Evolutionary conservation across 2,329 filamentous ascomycete species (phyloP), one percentile per base, ranked within the genome.

Genomic region (Dactylonectria estremocensis): DNA sequence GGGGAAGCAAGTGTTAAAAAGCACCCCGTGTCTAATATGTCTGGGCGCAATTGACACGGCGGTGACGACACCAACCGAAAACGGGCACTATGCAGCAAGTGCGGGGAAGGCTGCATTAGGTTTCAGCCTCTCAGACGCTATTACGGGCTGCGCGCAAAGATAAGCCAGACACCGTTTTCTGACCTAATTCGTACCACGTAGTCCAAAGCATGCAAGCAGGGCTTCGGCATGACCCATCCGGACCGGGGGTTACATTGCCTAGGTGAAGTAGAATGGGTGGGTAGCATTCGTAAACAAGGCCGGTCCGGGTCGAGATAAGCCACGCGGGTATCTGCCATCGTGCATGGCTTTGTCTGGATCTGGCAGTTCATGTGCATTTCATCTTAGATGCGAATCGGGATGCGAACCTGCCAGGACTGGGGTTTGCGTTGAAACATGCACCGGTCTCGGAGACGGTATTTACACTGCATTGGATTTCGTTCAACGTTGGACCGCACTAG

Each of bases 11-110:
- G 24, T 28, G 24, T 28, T 28, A 28, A 28, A 28, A 28, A 28
- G 7, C 1, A 7, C 2, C 24, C 56, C 20, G 56, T 46, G 28
- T 54, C 49, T 66, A 54, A 58, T 62, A 66, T 66, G 64, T 52
- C 49, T 33, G 3, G 48, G 49, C 18, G 28, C n/a, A 24, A 28
- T 7, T 9, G 10, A 14, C 24, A 50, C 20, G 58, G 58, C 58
- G 3, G 48, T 45, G 58, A 48, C 61, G 46, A 31, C 31, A 61
- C 64, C 64, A 66, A 58, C 64, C 64, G 58, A 35, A 66, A 58
- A 31, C 7, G 58, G 64, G 58, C 64, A 66, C 20, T 66, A 66
- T 58, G 64, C 64, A 53, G 16, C 64, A 66, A 58, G 37, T 66
- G 64, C 58, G 64, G 64, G 64, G 64, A 61, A 58, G 24, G 2